Base-by-base conservation (phyloP, 495 filamentous ascomycete genomes). In the Immersiella caudata region DNA sequence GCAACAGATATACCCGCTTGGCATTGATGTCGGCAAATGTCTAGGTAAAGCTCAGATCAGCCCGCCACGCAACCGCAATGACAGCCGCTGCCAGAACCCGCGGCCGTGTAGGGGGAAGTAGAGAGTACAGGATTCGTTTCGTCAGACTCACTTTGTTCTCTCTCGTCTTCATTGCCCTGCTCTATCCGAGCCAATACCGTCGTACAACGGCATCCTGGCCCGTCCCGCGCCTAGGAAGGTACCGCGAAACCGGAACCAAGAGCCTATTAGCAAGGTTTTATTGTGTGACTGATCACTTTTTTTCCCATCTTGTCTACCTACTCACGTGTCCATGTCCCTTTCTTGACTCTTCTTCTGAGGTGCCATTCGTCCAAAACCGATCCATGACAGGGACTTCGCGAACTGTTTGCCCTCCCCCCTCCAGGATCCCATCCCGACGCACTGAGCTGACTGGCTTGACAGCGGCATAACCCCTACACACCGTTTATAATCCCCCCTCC, bases 161-260 rank as follows among this genome's bases (percentile, higher is more conserved):
- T 60, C 26, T 36, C 54, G 6, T 22, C 24, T 55, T 57, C 54
- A 46, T 46, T 12, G 40, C 33, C 35, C 60, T 57, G 40, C n/a
- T 36, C 62, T 54, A 56, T 22, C 60, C 50, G 35, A 26, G 40
- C 64, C 62, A 66, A 62, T 64, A 57, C 67, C 50, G 62, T 27
- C 22, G 49, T 62, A 62, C 46, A 16, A 54, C 26, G 12, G 4
- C 56, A n/a, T 62, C 40, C 65, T 67, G 66, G 67, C 59, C 68
- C 71, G 71, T 68, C 60, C 67, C 60, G 67, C 54, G 51, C 58
- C 54, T 35, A 64, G 49, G n/a, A 56, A 51, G 56, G 57, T 69
- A 29, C 71, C 65, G 49, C 67, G 64, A 73, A 70, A 69, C 71
- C 73, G 71, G 71, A 72, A 75, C 68, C 67, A 62, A 50, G 35